Base-by-base conservation (phyloP, 2,329 filamentous ascomycete genomes). In the Rhynchosporium secalis region DNA sequence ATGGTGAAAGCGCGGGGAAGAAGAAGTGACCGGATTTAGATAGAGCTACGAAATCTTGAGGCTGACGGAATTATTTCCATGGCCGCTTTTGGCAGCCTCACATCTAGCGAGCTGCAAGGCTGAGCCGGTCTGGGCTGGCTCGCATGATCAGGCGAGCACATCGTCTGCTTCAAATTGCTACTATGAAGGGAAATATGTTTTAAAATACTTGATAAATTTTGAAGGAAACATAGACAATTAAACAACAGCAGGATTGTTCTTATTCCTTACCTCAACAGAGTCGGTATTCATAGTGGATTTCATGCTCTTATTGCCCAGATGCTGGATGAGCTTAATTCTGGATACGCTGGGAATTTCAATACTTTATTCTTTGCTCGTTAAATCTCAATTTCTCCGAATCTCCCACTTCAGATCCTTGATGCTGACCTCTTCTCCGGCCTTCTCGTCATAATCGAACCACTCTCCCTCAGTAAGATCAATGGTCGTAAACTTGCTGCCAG, bases 381-480 rank as follows among this genome's bases (percentile, higher is more conserved):
- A 3, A 12, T 33, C 28, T 57, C 47, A 75, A 58, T 72, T 74
- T 60, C 71, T 72, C 36, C 71, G 66, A 46, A 99, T 89, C 68
- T 92, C 88, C 92, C 92, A 99, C 65, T 85, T 90, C 60, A 96
- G 76, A 36, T 95, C 91, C 74, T 92, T 94, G 75, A 97, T 92
- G 76, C 91, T 95, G 52, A 97, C 93, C 76, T 98, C 93, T 56
- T 96, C 91, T 0, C 88, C 83, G 0, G 91, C 84, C 80, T 98
- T 97, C 78, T 98, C 93, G 70, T 98, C 93, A 72, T 98, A 99
- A 71, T 98, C 94, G 76, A 90, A 99, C 95, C 95, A 99, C 71
- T 99, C 95, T 31, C 91, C 94, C 33, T 99, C 95, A 0, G 81
- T 80, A 60, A 99, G 78, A 69, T 98, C 93, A 59, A 98, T 90